Base-by-base conservation (phyloP, 257 asterid species). In the Nicotiana benthamiana region DNA sequence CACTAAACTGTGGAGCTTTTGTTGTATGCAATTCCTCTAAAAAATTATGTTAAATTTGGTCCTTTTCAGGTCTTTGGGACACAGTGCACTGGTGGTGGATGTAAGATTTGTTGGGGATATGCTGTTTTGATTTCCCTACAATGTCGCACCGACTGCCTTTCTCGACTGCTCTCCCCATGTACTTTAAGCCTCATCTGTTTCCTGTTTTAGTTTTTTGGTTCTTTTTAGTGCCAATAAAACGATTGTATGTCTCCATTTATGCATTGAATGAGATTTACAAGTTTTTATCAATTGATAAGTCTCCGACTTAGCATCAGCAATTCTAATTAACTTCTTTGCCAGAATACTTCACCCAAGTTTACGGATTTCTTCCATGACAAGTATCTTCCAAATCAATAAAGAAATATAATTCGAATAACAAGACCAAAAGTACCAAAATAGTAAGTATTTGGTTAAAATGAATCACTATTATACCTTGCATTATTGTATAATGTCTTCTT, bases 51-150 rank as follows among this genome's bases (percentile, higher is more conserved):
- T 70, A n/a, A 32, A 22, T 70, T 56, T 43, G 15, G n/a, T 24
- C 36, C 48, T 70, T n/a, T 70, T 22, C 59, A 70, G 77, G 59
- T 20, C 34, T 20, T 52, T 43, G 1, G 76, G 56, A 36, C n/a
- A 68, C 76, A 68, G n/a, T 67, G 30, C 13, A 11, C n/a, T 68
- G 76, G n/a, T 68, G 76, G n/a, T 36, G 76, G 32, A 68, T 68
- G 12, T 56, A 11, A 20, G n/a, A 36, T 68, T 20, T 40, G 32
- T 11, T 43, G 36, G 40, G 68, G 40, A 63, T 13, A 27, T 63
- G 18, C 70, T 63, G 70, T 27, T 63, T 15, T 18, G 0, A 15
- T 13, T 27, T 27, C 18, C 66, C 32, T 16, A 11, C 66, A 11
- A 24, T 32, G 20, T 63, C 15, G 59, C 13, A 70, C 13, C 20